Conservation (phyloP, 371 early-diverging fungal genomes). For the Mucor plumbeus region DNA sequence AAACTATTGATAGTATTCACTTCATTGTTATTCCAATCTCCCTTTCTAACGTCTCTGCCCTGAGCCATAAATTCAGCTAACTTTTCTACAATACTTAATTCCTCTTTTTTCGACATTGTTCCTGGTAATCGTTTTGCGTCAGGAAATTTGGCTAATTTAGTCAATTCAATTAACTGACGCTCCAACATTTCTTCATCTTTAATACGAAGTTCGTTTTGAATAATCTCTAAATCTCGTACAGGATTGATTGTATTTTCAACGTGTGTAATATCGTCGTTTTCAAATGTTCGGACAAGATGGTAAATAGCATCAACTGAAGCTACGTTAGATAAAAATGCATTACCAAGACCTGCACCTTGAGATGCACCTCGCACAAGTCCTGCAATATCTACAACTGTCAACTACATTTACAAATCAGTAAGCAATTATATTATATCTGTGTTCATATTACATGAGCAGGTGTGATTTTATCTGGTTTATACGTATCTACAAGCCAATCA, state of each 20-base stretch:
- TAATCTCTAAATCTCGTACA: slow-evolving; percentile 87
- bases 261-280: slow-evolving; percentile 87
- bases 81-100: slow-evolving; percentile 60
- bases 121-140: slow-evolving; percentile 55
- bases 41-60: slow-evolving; percentile 50
- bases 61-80: slow-evolving; percentile 50
- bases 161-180: slow-evolving; percentile 53
- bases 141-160: slow-evolving; percentile 54
- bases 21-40: slow-evolving; percentile 44
- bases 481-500: slow-evolving; percentile 73
- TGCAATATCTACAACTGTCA: slow-evolving; percentile 94
- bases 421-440: background rate
- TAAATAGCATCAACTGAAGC: slow-evolving; percentile 93
- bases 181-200: slow-evolving; percentile 86
- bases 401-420: slow-evolving; percentile 22
- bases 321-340: slow-evolving; percentile 92
- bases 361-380: slow-evolving; percentile 93
- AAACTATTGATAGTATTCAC: slow-evolving; percentile 82
- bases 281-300: slow-evolving; percentile 88
- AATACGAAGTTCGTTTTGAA: slow-evolving; percentile 87
- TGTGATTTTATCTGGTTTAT: slow-evolving; percentile 66
- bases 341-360: slow-evolving; percentile 86
- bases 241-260: slow-evolving; percentile 92
- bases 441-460: slow-evolving; percentile 60
- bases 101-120: slow-evolving; percentile 83